Percentiles rank a stretch among this genome's conserved stretches.
These are phyloP conservation scores for Ammopiptanthus mongolicus DNA, from an alignment of 306 rosid genomes.

Conservation along the genomic window DNA sequence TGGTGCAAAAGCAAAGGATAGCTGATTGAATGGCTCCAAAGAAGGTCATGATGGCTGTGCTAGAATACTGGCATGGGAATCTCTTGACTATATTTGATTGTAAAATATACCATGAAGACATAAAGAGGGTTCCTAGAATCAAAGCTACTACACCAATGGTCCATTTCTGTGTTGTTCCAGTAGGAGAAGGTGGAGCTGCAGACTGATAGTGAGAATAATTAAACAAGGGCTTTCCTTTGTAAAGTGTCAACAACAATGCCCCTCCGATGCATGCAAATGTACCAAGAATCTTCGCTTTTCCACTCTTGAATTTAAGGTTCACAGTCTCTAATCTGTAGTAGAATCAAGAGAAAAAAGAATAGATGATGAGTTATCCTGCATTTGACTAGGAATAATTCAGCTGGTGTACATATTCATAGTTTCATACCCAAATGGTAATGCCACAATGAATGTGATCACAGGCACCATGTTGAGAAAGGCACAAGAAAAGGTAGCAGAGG, in stretches of 20 bases:
- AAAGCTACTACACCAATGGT: constrained; percentile 51
- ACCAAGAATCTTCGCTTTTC: constrained; percentile 57
- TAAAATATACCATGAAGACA: constrained; percentile 69
- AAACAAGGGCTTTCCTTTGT: constrained; percentile 46
- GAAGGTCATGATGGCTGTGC: constrained; percentile 69
- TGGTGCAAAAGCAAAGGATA: constrained; percentile 38
- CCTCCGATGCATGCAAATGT: constrained; percentile 52
- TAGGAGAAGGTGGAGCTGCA: background rate
- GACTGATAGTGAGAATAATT: constrained; percentile 6
- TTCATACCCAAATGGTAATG: constrained; percentile 62
- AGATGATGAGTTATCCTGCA: background rate
- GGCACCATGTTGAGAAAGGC: constrained; percentile 72
- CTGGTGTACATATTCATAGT: background rate
- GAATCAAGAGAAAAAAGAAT: background rate
- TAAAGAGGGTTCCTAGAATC: constrained; percentile 45
- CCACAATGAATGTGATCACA: constrained; percentile 57
- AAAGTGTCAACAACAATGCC: constrained; percentile 37
- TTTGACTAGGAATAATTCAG: background rate
- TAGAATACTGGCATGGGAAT: constrained; percentile 59
- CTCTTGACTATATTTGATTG: constrained; percentile 53
- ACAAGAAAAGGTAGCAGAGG: constrained; percentile 66
- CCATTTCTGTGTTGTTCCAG: constrained; percentile 39
- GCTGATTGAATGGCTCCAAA: constrained; percentile 69
- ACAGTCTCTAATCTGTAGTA: constrained; percentile 43
- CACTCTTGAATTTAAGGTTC: constrained; percentile 50